phyloP scores from a whole-genome alignment of 2,329 filamentous ascomycete genomes.

The Dryadomyces quercivorus region DNA sequence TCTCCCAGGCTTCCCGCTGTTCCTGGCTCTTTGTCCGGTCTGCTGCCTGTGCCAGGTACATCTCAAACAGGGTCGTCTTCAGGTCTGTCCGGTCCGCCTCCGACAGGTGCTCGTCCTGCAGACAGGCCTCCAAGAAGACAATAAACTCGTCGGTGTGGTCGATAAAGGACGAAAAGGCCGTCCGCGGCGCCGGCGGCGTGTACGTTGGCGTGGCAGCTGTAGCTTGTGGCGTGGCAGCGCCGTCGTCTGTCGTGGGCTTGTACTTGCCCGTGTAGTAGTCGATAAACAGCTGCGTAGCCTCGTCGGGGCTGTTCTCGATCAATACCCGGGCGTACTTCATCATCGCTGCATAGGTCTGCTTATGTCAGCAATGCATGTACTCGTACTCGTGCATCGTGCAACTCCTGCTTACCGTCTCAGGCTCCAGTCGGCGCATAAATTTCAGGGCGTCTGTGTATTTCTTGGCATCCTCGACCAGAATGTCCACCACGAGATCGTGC shows the following conservation, averaged over 20 bases:
- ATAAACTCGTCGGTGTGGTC: conserved; percentile 91
- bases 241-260: conserved; percentile 52
- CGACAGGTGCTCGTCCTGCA: conserved; percentile 58
- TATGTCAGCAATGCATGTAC: neutral
- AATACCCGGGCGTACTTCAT: conserved; percentile 94
- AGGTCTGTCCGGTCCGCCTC: conserved; percentile 71
- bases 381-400: neutral
- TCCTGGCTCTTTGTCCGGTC: conserved; percentile 55
- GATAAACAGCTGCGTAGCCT: conserved; percentile 80
- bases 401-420: conserved; percentile 55
- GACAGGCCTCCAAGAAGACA: conserved; percentile 78
- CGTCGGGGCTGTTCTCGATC: conserved; percentile 70
- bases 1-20: conserved; percentile 71
- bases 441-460: conserved; percentile 78
- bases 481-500: conserved; percentile 86
- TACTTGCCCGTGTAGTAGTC: conserved; percentile 90
- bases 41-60: conserved; percentile 88
- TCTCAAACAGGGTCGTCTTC: conserved; percentile 92
- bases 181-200: conserved; percentile 67
- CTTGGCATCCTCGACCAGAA: conserved; percentile 90
- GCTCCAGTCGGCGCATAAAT: conserved; percentile 82
- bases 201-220: conserved; percentile 42
- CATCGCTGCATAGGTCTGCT: conserved; percentile 68
- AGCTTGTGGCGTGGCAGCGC: conserved; percentile 24
- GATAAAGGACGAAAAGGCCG: conserved; percentile 91